Evolutionary conservation across 371 early-diverging fungal species (phyloP), one percentile per base, ranked within the genome.

Genomic region (Mucor mucedo): DNA sequence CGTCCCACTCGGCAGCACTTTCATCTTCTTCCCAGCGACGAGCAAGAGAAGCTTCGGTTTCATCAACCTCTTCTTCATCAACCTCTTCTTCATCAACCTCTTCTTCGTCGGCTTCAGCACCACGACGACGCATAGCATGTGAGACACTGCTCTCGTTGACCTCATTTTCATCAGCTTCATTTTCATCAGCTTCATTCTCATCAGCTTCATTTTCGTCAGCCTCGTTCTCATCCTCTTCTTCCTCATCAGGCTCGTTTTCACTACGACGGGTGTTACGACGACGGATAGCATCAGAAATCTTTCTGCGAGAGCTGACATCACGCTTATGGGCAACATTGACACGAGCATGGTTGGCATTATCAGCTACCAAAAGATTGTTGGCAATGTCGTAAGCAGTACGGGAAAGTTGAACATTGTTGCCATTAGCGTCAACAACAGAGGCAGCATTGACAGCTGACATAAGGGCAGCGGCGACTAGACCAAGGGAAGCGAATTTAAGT

Each of bases 401-500:
- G 4, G 38, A 16, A 8, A 39, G 29, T 0, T 21, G 27, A 14
- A 65, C 42, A 8, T 58, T 6, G 10, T 28, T 45, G 32, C 57
- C 45, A 50, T 35, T 14, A 40, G 52, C 63, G 11, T n/a, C 52
- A 33, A 33, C n/a, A n/a, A 9, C 54, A 30, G 29, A 10, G 14
- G 39, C 50, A 59, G 44, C 27, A 21, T 4, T 21, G 5, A 39
- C 53, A 27, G 47, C 39, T 32, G 41, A 52, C 21, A 62, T 6
- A 14, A 50, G 50, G 30, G 58, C 32, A 21, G 52, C 56, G 9
- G 62, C 57, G 9, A 62, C 38, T 21, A 66, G 61, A 57, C 57
- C 55, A 30, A 66, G 67, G 29, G 67, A 57, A 30, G 61, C 40
- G 47, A 67, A 57, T 47, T 67, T 67, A 21, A 67, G 52, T 62